Conservation (phyloP, 345 rosid genomes). For the Streptanthus diversifolius region DNA sequence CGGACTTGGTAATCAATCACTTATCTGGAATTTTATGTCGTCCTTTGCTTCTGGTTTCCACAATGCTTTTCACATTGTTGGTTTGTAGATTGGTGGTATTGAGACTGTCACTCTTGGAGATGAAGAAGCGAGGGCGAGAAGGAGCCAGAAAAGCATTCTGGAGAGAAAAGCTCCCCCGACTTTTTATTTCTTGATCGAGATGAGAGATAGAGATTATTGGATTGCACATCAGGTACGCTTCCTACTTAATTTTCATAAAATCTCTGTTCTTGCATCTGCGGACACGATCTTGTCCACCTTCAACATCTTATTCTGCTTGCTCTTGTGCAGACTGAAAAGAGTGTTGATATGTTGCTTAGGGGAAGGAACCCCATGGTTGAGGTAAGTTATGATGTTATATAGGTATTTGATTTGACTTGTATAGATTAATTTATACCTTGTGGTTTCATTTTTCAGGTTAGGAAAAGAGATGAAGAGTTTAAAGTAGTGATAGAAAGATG, state of each 20-base stretch:
- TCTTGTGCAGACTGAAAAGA: slow-evolving; percentile 57
- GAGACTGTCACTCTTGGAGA: slow-evolving; percentile 65
- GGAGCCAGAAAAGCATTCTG: slow-evolving; percentile 56
- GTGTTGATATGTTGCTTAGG: slow-evolving; percentile 60
- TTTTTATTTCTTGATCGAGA: slow-evolving; percentile 67
- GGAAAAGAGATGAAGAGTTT: slow-evolving; percentile 46
- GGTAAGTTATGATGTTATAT: slow-evolving; percentile 23
- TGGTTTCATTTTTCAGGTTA: slow-evolving; percentile 35
- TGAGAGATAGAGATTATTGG: slow-evolving; percentile 61
- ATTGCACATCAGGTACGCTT: slow-evolving; percentile 50
- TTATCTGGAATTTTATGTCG: background rate
- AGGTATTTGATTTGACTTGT: background rate
- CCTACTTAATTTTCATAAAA: background rate
- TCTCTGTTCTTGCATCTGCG: background rate
- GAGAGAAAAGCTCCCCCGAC: slow-evolving; percentile 71
- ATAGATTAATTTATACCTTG: background rate
- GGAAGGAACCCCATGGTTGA: slow-evolving; percentile 59
- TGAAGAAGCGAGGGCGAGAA: slow-evolving; percentile 60
- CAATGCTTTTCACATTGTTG: background rate
- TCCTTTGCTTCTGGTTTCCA: background rate
- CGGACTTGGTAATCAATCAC: slow-evolving; percentile 44
- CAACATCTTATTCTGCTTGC: background rate
- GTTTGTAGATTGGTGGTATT: slow-evolving; percentile 60
- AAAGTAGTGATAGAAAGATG: slow-evolving; percentile 57
- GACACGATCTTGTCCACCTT: background rate